These are phyloP conservation scores for Trifolium dubium DNA, from an alignment of 306 rosid genomes.

Conservation along the genomic window DNA sequence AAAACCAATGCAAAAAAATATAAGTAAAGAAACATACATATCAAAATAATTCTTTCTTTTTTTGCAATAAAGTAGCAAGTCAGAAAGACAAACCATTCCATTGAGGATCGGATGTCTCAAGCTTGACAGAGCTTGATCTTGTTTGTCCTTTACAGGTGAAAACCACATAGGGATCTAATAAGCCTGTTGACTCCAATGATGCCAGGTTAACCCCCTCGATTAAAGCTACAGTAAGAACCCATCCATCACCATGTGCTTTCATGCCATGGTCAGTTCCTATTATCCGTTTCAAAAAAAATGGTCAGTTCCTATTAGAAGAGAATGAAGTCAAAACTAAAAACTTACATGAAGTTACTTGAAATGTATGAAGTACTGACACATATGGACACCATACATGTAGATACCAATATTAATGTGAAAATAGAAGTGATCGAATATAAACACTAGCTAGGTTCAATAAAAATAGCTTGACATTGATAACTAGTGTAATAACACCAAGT, in stretches of 20 bases:
- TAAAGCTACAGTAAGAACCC: conserved; percentile 85
- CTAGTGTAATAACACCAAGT: conserved; percentile 8
- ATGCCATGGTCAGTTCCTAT: conserved; percentile 87
- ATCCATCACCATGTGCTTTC: conserved; percentile 84
- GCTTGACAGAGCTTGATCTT: conserved; percentile 92
- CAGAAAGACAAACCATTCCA: conserved; percentile 77
- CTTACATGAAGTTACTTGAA: background rate
- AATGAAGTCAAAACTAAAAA: conserved; percentile 28
- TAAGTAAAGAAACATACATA: conserved; percentile 21
- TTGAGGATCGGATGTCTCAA: conserved; percentile 74
- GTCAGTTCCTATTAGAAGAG: conserved; percentile 67
- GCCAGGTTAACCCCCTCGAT: conserved; percentile 76
- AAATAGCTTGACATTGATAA: background rate
- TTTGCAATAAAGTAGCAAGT: conserved; percentile 12
- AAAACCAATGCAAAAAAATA: conserved; percentile 12
- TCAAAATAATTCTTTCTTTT: background rate
- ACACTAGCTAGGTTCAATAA: background rate
- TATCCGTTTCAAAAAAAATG: too few species aligned
- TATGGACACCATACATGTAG: background rate
- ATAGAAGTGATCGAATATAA: background rate
- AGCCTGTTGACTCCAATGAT: conserved; percentile 62
- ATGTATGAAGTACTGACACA: background rate
- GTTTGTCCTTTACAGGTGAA: conserved; percentile 85
- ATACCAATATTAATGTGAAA: background rate
- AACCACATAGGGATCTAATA: conserved; percentile 81